These are phyloP conservation scores for Nitzschia inconspicua DNA, from an alignment of 108 stramenopile genomes.

Conservation along the genomic window DNA sequence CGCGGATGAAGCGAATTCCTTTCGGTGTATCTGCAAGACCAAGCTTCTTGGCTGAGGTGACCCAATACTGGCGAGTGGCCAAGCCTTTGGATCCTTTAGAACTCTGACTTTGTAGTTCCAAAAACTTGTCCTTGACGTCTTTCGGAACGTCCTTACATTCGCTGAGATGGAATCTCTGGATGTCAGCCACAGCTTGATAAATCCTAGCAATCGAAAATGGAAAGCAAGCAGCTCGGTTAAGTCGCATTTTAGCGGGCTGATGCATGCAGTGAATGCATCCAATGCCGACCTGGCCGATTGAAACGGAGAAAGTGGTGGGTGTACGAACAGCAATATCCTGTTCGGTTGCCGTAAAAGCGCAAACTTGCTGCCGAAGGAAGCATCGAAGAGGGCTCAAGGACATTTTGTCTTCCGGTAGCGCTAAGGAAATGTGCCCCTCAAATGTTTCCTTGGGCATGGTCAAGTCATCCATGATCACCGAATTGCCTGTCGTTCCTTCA, in stretches of 20 bases:
- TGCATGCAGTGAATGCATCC: constrained; percentile 53
- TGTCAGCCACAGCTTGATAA: constrained; percentile 87
- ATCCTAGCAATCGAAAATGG: constrained; percentile 85
- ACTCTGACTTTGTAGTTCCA: constrained; percentile 70
- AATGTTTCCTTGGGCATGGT: constrained; percentile 26
- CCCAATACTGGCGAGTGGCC: constrained; percentile 87
- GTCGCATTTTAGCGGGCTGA: constrained; percentile 66
- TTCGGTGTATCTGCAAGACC: constrained; percentile 73
- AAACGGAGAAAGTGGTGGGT: constrained; percentile 83
- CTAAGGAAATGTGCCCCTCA: constrained; percentile 53
- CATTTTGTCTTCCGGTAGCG: constrained; percentile 64
- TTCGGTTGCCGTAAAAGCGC: constrained; percentile 79
- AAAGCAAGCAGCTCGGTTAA: constrained; percentile 87
- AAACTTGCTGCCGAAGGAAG: constrained; percentile 83
- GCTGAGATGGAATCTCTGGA: constrained; percentile 83
- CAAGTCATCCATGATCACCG: not conserved
- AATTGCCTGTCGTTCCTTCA: constrained; percentile 9
- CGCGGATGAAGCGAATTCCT: constrained; percentile 77
- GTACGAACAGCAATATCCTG: constrained; percentile 85
- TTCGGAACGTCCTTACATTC: constrained; percentile 82
- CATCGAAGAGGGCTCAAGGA: constrained; percentile 81
- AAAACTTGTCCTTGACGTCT: constrained; percentile 59
- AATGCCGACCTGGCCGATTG: constrained; percentile 47
- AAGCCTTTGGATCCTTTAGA: constrained; percentile 88
- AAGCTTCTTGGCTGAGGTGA: constrained; percentile 80